Base-by-base conservation (phyloP, 495 filamentous ascomycete genomes). In the Sphaerosporella brunnea region DNA sequence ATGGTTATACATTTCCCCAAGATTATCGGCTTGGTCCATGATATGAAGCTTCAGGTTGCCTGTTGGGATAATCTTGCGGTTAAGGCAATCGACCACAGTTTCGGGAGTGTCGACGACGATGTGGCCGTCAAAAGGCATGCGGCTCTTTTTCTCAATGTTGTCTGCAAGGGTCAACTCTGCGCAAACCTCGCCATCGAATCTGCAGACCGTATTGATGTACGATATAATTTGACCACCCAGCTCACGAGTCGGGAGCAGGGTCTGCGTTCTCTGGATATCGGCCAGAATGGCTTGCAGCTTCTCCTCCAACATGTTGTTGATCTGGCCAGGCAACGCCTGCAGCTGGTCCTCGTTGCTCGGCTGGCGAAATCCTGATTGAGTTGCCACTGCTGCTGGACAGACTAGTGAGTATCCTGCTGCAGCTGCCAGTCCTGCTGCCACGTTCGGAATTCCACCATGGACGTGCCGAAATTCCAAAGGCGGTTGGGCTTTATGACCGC, bases 211-310 rank as follows among this genome's bases (percentile, higher is more conserved):
- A 40, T 92, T 69, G 66, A 88, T 93, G 50, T 80, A 71, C 23
- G 86, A 86, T 73, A 99, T 84, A 13, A 69, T 96, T 68, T 99
- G 90, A 53, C 86, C 81, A 2, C 92, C 92, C 36, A 99, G 70
- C 66, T 99, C 90, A 55, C 90, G 81, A 49, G 84, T 95, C 3
- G 90, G 90, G n/a, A n/a, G n/a, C n/a, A n/a, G n/a, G n/a, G n/a
- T n/a, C n/a, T n/a, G n/a, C n/a, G n/a, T n/a, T n/a, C n/a, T n/a
- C n/a, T n/a, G n/a, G n/a, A n/a, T n/a, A n/a, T n/a, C n/a, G n/a
- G n/a, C n/a, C n/a, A n/a, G n/a, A n/a, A n/a, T n/a, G n/a, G n/a
- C n/a, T n/a, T n/a, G n/a, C n/a, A n/a, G n/a, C n/a, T n/a, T n/a
- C n/a, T n/a, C n/a, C n/a, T n/a, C n/a, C n/a, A n/a, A n/a, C n/a